These are phyloP conservation scores for Cyathus striatus DNA, from an alignment of 768 basidiomycete genomes.

Conservation along the genomic window DNA sequence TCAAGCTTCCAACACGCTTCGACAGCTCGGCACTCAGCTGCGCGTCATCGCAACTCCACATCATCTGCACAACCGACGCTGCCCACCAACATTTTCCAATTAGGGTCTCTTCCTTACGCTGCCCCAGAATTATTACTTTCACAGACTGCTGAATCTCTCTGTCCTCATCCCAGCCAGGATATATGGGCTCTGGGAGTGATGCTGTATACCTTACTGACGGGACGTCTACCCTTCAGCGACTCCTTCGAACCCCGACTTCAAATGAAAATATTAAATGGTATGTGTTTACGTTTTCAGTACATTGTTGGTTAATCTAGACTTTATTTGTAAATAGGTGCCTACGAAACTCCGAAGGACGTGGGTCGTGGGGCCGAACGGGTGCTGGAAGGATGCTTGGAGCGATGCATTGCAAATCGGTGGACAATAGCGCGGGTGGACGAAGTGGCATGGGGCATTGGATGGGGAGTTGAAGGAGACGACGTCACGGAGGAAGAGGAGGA, in stretches of 20 bases:
- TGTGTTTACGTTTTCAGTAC: constrained; percentile 14
- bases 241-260: constrained; percentile 88
- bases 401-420: constrained; percentile 62
- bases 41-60: constrained; percentile 48
- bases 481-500: constrained; percentile 23
- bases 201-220: constrained; percentile 80
- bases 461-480: constrained; percentile 49
- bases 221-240: constrained; percentile 84
- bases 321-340: constrained; percentile 44
- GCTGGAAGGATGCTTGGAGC: constrained; percentile 76
- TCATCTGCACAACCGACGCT: constrained; percentile 20
- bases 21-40: constrained; percentile 32
- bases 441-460: constrained; percentile 76
- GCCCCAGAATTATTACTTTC: constrained; percentile 82
- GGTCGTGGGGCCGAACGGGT: constrained; percentile 63
- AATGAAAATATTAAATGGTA: constrained; percentile 87
- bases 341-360: constrained; percentile 49
- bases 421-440: constrained; percentile 77
- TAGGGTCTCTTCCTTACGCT: constrained; percentile 88
- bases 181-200: constrained; percentile 95
- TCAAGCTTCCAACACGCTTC: constrained; percentile 16
- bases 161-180: constrained; percentile 74
- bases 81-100: constrained; percentile 38
- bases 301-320: constrained; percentile 3
- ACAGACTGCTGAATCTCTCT: constrained; percentile 31